These are phyloP conservation scores for Aethionema arabicum DNA, from an alignment of 345 rosid species.

Conservation along the genomic window DNA sequence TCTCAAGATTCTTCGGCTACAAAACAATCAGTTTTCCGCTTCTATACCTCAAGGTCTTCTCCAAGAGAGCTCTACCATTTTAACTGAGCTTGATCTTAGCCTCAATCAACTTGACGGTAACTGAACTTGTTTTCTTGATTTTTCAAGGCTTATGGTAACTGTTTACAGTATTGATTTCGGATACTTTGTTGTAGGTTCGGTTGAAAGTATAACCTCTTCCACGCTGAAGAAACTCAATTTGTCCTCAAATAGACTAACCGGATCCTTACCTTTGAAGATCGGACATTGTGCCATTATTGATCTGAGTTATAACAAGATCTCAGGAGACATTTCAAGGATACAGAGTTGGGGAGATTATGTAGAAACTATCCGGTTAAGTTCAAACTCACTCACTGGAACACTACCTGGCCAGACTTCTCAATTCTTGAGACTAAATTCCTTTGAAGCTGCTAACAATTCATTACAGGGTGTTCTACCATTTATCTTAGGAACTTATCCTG, in stretches of 20 bases:
- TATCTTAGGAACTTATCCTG: constrained; percentile 60
- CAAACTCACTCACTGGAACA: constrained; percentile 64
- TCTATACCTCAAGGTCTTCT: constrained; percentile 62
- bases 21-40: constrained; percentile 67
- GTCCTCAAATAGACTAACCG: constrained; percentile 73
- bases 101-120: constrained; percentile 77
- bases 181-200: constrained; percentile 56
- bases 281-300: constrained; percentile 76
- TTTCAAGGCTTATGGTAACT: not conserved
- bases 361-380: constrained; percentile 70
- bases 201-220: constrained; percentile 67
- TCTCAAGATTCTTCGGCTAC: constrained; percentile 66
- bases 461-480: constrained; percentile 66
- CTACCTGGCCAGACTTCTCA: constrained; percentile 66
- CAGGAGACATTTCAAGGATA: constrained; percentile 71
- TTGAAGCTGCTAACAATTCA: constrained; percentile 61
- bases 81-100: constrained; percentile 87
- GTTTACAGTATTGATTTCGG: constrained; percentile 3
- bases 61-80: constrained; percentile 71
- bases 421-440: constrained; percentile 64
- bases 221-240: constrained; percentile 73
- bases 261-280: constrained; percentile 56
- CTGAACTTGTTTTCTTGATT: not conserved
- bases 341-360: constrained; percentile 79
- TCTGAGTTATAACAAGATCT: constrained; percentile 66